These are phyloP conservation scores for Arachnopeziza araneosa DNA, from an alignment of 2,329 filamentous ascomycete genomes.

Conservation along the genomic window DNA sequence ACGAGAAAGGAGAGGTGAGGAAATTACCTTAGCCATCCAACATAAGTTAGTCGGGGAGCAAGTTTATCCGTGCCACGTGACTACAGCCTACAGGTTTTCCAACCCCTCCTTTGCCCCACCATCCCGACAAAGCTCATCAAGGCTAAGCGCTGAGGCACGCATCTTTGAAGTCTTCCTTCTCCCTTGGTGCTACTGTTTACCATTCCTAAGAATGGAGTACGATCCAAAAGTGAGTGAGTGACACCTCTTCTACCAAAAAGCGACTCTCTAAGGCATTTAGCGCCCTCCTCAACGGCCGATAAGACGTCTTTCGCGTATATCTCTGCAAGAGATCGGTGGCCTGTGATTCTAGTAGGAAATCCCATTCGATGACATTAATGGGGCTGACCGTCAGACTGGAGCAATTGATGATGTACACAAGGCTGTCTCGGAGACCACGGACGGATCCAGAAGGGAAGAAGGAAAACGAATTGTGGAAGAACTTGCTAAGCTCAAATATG, in stretches of 20 bases:
- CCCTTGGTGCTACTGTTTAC: not conserved
- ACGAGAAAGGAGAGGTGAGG: no score
- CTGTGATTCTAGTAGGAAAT: constrained; percentile 70
- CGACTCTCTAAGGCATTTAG: constrained; percentile 38
- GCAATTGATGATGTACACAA: constrained; percentile 94
- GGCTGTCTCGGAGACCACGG: constrained; percentile 47
- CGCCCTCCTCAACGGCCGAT: constrained; percentile 73
- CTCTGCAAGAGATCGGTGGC: constrained; percentile 86
- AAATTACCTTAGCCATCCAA: not conserved
- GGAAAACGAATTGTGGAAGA: constrained; percentile 81
- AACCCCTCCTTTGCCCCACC: constrained; percentile 8
- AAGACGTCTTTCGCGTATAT: constrained; percentile 79
- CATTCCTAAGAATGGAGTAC: constrained; percentile 55
- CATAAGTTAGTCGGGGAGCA: not conserved
- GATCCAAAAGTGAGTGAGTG: constrained; percentile 67
- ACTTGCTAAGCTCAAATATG: constrained; percentile 83
- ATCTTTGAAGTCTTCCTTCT: not conserved
- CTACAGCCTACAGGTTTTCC: not conserved
- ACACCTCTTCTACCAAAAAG: not conserved
- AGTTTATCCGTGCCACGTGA: not conserved
- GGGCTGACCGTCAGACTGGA: constrained; percentile 58
- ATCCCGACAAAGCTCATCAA: constrained; percentile 4
- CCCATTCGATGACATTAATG: not conserved
- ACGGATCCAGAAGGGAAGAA: constrained; percentile 64
- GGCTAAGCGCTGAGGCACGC: constrained; percentile 1